Conservation (phyloP, 352 stramenopile species). For the Phytophthora parvispora region DNA sequence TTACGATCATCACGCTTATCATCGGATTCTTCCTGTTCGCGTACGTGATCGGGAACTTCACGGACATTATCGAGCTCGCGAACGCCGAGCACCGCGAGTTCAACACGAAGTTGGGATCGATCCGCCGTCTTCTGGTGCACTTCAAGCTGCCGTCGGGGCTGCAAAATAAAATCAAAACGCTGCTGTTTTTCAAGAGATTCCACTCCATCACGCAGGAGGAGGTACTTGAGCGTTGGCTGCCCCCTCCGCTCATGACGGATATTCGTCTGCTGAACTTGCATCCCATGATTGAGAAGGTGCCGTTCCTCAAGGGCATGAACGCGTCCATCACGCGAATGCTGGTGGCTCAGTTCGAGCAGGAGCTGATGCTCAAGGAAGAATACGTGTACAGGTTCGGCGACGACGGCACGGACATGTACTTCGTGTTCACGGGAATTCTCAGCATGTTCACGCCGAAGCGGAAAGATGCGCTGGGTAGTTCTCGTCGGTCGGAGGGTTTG, state of each 20-base stretch:
- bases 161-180: slow-evolving; percentile 55
- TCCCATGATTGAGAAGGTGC: slow-evolving; percentile 60
- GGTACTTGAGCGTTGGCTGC: slow-evolving; percentile 50
- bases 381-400: slow-evolving; percentile 49
- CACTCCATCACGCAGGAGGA: slow-evolving; percentile 66
- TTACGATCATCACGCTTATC: slow-evolving; percentile 56
- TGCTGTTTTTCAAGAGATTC: slow-evolving; percentile 70
- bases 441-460: slow-evolving; percentile 17
- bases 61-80: slow-evolving; percentile 58
- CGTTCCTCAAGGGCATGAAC: slow-evolving; percentile 50
- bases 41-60: slow-evolving; percentile 69
- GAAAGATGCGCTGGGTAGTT: neutral
- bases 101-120: slow-evolving; percentile 50
- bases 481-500: neutral
- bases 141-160: slow-evolving; percentile 52
- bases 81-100: slow-evolving; percentile 62
- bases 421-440: slow-evolving; percentile 57
- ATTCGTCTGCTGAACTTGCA: slow-evolving; percentile 55
- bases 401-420: slow-evolving; percentile 62
- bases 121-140: slow-evolving; percentile 55
- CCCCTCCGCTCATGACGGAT: slow-evolving; percentile 56
- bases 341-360: slow-evolving; percentile 51
- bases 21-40: slow-evolving; percentile 65
- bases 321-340: slow-evolving; percentile 52
- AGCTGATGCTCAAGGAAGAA: slow-evolving; percentile 49